Percentiles rank a stretch among this genome's conserved stretches.
phyloP scores from a whole-genome alignment of 2,329 filamentous ascomycete species.

The Neonectria faginata region DNA sequence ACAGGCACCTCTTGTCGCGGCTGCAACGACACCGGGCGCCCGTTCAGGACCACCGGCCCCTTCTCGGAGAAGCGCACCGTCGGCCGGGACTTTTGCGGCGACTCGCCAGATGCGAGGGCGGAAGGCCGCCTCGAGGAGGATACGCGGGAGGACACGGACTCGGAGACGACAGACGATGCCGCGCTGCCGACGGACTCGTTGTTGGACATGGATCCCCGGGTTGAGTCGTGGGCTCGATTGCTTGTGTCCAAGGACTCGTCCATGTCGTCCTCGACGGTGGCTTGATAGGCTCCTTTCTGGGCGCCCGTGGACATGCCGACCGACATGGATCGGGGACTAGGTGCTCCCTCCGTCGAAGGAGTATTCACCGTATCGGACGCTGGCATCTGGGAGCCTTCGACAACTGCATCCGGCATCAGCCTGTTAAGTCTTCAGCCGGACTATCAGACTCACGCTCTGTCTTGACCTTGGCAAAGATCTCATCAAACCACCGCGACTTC shows the following conservation, averaged over 20 bases:
- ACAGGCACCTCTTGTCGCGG: slow-evolving; percentile 18
- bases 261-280: slow-evolving; percentile 37
- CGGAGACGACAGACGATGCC: slow-evolving; percentile 38
- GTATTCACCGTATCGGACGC: slow-evolving; percentile 28
- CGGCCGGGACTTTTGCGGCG: slow-evolving; percentile 38
- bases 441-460: slow-evolving; percentile 40
- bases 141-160: slow-evolving; percentile 32
- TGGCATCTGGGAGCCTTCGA: slow-evolving; percentile 27
- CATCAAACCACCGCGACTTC: slow-evolving; percentile 43
- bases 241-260: slow-evolving; percentile 19
- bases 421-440: neutral
- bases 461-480: slow-evolving; percentile 45
- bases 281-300: slow-evolving; percentile 27
- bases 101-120: slow-evolving; percentile 5
- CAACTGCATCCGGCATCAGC: slow-evolving; percentile 28
- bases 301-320: slow-evolving; percentile 15
- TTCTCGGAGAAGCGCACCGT: slow-evolving; percentile 50
- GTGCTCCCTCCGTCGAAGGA: slow-evolving; percentile 37
- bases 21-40: slow-evolving; percentile 21
- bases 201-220: slow-evolving; percentile 12
- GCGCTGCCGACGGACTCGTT: slow-evolving; percentile 30
- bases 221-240: slow-evolving; percentile 4
- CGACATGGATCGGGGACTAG: slow-evolving; percentile 36
- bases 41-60: slow-evolving; percentile 44
- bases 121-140: slow-evolving; percentile 31